Evolutionary conservation across 2,329 filamentous ascomycete genomes (phyloP).

Genomic region (Curvularia lunata): DNA sequence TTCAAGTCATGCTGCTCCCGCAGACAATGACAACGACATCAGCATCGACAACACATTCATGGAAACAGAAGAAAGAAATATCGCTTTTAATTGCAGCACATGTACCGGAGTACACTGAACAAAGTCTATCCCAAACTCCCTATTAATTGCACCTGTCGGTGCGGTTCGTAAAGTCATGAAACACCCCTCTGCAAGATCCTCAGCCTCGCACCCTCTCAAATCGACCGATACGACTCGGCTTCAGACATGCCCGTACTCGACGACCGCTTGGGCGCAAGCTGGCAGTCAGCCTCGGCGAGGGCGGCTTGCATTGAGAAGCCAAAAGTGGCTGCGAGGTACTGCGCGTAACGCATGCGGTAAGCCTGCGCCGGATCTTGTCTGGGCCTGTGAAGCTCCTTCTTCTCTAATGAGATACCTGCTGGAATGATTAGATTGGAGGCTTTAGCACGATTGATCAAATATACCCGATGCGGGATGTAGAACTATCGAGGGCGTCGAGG

Average conservation of each 20-base stretch:
- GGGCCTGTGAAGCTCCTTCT: constrained; percentile 44
- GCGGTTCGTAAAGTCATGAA: constrained; percentile 33
- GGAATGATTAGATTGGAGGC: constrained; percentile 45
- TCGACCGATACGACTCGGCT: constrained; percentile 42
- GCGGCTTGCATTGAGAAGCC: constrained; percentile 50
- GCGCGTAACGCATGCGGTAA: constrained; percentile 48
- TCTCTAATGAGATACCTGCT: constrained; percentile 40
- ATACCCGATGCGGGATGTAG: constrained; percentile 50
- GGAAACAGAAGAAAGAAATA: neutral
- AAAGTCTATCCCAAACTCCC: constrained; percentile 32
- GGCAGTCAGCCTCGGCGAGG: constrained; percentile 45
- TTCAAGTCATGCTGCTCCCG: neutral
- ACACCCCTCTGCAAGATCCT: constrained; percentile 1
- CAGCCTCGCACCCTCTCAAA: constrained; percentile 25
- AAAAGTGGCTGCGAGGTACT: constrained; percentile 50
- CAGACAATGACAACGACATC: neutral
- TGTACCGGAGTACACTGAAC: constrained; percentile 26
- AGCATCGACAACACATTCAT: neutral
- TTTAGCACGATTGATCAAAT: constrained; percentile 47
- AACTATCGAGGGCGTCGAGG: constrained; percentile 47
- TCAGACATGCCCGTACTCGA: constrained; percentile 46
- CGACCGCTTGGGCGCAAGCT: constrained; percentile 45
- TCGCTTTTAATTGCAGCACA: constrained; percentile 29
- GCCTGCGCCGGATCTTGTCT: constrained; percentile 40
- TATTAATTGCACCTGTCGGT: constrained; percentile 23